A percentile compares a stretch with the other conserved stretches of the same genome.
These are phyloP conservation scores for Parachaetomium inaequale DNA, from an alignment of 495 filamentous ascomycete species.

Conservation along the genomic window DNA sequence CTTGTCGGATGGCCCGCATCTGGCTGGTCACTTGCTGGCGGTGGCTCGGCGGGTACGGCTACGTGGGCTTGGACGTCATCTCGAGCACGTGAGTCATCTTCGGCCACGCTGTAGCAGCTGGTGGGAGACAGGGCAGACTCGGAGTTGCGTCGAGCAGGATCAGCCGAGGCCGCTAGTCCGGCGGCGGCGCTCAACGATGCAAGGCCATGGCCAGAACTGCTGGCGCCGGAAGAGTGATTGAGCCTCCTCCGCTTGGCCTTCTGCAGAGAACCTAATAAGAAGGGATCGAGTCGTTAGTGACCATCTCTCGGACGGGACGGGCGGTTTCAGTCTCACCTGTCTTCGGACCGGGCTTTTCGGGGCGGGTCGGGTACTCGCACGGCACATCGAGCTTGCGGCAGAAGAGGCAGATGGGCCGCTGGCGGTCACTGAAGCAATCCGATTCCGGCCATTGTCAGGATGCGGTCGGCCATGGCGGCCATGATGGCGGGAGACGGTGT, in stretches of 20 bases:
- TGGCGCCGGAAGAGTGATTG: background rate
- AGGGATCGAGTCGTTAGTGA: background rate
- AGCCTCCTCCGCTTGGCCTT: background rate
- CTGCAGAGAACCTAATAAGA: background rate
- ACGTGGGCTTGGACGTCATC: background rate
- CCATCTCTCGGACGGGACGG: background rate
- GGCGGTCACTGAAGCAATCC: background rate
- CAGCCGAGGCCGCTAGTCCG: background rate
- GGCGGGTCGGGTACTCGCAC: background rate
- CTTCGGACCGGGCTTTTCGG: conserved; percentile 2
- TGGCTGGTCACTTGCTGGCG: no score
- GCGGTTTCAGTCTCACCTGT: background rate
- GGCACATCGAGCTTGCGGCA: background rate
- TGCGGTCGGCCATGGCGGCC: no score
- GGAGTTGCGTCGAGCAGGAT: background rate
- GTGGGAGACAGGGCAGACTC: background rate
- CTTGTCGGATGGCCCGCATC: background rate
- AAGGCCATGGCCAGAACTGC: background rate
- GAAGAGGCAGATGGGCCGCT: background rate
- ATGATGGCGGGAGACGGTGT: background rate
- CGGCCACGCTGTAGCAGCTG: background rate
- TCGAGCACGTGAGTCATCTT: background rate
- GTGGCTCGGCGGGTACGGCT: background rate
- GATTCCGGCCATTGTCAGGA: background rate
- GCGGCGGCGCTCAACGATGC: background rate